Evolutionary conservation across 257 asterid species (phyloP).

Genomic region (Forsythia suspensa): DNA sequence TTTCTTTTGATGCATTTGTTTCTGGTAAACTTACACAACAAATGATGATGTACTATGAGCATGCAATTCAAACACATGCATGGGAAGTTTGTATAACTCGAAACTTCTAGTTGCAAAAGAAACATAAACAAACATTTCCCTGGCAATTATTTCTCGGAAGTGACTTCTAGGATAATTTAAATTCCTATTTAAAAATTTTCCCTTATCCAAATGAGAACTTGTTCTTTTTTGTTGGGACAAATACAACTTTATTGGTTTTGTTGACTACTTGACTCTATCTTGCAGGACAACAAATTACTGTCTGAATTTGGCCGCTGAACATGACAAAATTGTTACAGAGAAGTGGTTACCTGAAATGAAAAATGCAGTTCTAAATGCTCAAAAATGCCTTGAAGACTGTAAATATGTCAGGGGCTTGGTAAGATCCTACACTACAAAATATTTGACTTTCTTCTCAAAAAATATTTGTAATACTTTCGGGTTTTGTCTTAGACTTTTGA

Average conservation of each 20-base stretch:
- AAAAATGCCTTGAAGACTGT: conserved; percentile 88
- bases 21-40: too few relatives aligned
- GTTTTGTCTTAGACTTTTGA: background rate
- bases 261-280: conserved; percentile 16
- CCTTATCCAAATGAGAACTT: background rate
- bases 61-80: too few relatives aligned
- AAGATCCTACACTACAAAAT: conserved; percentile 31
- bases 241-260: conserved; percentile 18
- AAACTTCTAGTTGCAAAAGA: background rate
- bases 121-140: background rate
- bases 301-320: conserved; percentile 82
- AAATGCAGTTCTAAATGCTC: conserved; percentile 70
- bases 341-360: conserved; percentile 85
- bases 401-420: conserved; percentile 92
- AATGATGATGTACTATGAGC: too few relatives aligned
- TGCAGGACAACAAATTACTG: conserved; percentile 90
- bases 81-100: background rate
- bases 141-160: background rate
- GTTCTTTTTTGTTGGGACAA: background rate
- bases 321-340: conserved; percentile 75
- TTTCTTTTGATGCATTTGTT: too few relatives aligned
- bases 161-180: background rate
- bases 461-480: background rate
- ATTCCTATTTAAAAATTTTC: background rate
- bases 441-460: background rate